Evolutionary conservation across 257 asterid species (phyloP), one percentile per base, ranked within the genome.

Genomic region (Euphrasia confusa): DNA sequence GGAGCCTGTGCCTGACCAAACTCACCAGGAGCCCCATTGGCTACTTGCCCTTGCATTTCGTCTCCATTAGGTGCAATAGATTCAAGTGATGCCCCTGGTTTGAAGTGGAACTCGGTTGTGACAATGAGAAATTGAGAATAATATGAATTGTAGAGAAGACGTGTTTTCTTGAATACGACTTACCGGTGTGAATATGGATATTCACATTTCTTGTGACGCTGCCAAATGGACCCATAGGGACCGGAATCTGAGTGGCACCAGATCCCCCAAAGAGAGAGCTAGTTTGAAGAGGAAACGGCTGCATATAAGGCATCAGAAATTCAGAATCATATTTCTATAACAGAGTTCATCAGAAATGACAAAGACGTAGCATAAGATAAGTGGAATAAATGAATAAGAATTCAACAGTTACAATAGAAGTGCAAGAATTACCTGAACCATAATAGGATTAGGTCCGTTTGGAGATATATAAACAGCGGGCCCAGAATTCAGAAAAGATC

Each of bases 381-480:
- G 33, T 54, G 5, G 30, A 58, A 63, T 48, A 35, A 5, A 44
- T 30, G 33, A 53, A 26, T 5, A 59, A 52, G 30, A 47, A 4
- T 47, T 65, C 8, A 35, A 57, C 28, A 45, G 28, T 44, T 48
- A 32, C 53, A 67, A 33, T 39, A 54, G 5, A 8, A 64, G 44
- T 58, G 15, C 17, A 60, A 39, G 50, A 58, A 47, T 54, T 47
- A 75, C 99, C 99, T 93, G 99, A 74, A 79, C 99, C 99, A 93
- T 93, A 33, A 93, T 83, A 4, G 97, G 99, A 71, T 93, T 87
- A 35, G 99, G 99, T 61, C 99, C 99, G 2, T 87, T 74, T 32
- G 97, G 86, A 72, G 97, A 87, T 53, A 93, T 78, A 64, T 93
- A 93, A 55, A 93, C 97, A 27, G 99, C 92, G 60, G 99, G 99